Evolutionary conservation across 2,329 filamentous ascomycete genomes (phyloP), one percentile per base, ranked within the genome.

Genomic region (Aspergillus sp.): DNA sequence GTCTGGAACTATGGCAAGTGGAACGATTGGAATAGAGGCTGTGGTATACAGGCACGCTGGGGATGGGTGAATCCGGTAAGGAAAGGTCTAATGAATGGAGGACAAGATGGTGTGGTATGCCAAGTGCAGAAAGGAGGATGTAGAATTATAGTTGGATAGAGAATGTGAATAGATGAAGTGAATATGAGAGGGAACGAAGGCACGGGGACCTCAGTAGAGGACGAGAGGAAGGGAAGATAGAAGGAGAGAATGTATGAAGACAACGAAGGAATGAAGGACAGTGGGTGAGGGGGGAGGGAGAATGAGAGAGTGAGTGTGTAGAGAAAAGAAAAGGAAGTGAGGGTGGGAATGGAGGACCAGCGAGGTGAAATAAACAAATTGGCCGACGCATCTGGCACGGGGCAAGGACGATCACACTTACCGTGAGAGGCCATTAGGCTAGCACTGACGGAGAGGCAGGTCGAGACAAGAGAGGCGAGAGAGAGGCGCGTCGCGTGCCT

Each of bases 331-430:
- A 59, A 58, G 57, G 62, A 63, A 63, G 60, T 66, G 58, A 60
- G 59, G 60, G 59, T 61, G 60, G 59, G 54, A 55, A 63, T 64
- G 64, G 56, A 56, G 61, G 66, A 65, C 58, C 63, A 63, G 59
- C 65, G 66, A 65, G 64, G 60, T 71, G 62, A 72, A 72, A 72
- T 72, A 72, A 71, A 69, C 67, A 68, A 69, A 69, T 65, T 47
- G 56, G 55, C 57, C 52, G 54, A 60, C n/a, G 19, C 61, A 66
- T 65, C 64, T 59, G 66, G 63, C 60, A 49, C 49, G 59, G 57
- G 44, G 35, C 54, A 49, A 58, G 61, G 65, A 59, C 55, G 62
- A 66, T 68, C 59, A 54, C 51, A 72, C 70, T 71, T 68, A 72
- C 70, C 65, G 53, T 58, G 61, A 65, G 65, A 69, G 60, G 66